Percentiles rank a stretch among this genome's conserved stretches.
phyloP scores from a whole-genome alignment of 2,329 filamentous ascomycete genomes.

The Thielaviopsis euricoi region DNA sequence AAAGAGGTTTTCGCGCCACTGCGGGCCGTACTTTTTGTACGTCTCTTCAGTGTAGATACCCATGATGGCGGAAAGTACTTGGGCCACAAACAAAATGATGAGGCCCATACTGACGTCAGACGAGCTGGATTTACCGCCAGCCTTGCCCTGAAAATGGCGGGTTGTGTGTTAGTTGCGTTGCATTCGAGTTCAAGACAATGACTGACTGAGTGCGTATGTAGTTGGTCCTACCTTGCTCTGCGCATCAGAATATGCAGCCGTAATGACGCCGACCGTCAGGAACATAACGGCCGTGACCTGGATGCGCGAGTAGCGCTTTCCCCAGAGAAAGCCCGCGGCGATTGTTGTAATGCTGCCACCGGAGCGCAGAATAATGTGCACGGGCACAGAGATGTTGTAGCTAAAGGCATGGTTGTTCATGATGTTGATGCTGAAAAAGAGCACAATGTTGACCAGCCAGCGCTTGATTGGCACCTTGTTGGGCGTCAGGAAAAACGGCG shows the following conservation, averaged over 20 bases:
- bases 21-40: slow-evolving; percentile 68
- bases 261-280: slow-evolving; percentile 71
- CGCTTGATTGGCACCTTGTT: slow-evolving; percentile 69
- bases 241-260: slow-evolving; percentile 80
- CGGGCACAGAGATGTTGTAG: slow-evolving; percentile 87
- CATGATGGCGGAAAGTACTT: slow-evolving; percentile 84
- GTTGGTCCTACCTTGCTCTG: slow-evolving; percentile 50
- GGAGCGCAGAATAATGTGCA: slow-evolving; percentile 91
- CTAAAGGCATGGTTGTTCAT: slow-evolving; percentile 97
- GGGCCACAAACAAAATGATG: slow-evolving; percentile 67
- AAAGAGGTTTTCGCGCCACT: slow-evolving; percentile 93
- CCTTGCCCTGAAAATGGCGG: slow-evolving; percentile 8
- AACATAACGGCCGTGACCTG: slow-evolving; percentile 71
- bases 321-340: slow-evolving; percentile 71
- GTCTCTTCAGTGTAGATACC: slow-evolving; percentile 87
- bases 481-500: slow-evolving; percentile 55
- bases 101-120: slow-evolving; percentile 46
- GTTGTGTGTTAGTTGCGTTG: background rate
- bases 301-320: slow-evolving; percentile 64
- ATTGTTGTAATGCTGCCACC: slow-evolving; percentile 95
- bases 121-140: slow-evolving; percentile 11
- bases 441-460: slow-evolving; percentile 75
- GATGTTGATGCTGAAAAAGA: slow-evolving; percentile 89
- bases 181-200: background rate
- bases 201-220: background rate